Evolutionary conservation across 192 early-diverging fungal genomes (phyloP).

Genomic region (Coemansia sp.): DNA sequence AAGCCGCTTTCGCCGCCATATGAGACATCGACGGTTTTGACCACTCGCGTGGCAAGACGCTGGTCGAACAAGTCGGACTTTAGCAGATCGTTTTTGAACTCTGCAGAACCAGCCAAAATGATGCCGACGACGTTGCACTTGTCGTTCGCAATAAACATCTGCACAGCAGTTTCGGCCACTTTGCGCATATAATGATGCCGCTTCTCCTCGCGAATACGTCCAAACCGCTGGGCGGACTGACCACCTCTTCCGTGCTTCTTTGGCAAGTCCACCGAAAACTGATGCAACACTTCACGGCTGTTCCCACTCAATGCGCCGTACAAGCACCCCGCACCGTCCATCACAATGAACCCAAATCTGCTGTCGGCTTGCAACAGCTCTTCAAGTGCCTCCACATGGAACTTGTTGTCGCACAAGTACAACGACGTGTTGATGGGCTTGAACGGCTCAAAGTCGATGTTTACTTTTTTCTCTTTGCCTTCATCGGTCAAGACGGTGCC

Average conservation of each 20-base stretch:
- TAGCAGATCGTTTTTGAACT: constrained; percentile 96
- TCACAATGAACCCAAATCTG: constrained; percentile 97
- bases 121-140: constrained; percentile 68
- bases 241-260: constrained; percentile 99
- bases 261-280: constrained; percentile 93
- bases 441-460: constrained; percentile 98
- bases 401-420: constrained; percentile 99
- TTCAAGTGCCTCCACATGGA: constrained; percentile 91
- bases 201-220: constrained; percentile 97
- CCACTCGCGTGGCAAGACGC: constrained; percentile 81
- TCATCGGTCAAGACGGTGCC: constrained; percentile 98
- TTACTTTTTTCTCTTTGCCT: constrained; percentile 99
- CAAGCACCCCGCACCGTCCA: constrained; percentile 97
- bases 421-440: constrained; percentile 99
- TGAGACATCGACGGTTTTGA: constrained; percentile 95
- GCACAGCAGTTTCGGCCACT: constrained; percentile 94
- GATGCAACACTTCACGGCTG: constrained; percentile 90
- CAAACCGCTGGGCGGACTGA: constrained; percentile 99
- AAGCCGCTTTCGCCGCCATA: constrained; percentile 99
- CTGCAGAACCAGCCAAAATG: constrained; percentile 96
- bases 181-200: constrained; percentile 99
- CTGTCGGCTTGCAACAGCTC: constrained; percentile 92
- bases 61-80: constrained; percentile 96
- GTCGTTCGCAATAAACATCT: constrained; percentile 93
- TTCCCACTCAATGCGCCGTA: constrained; percentile 95